Conservation (phyloP, 257 asterid genomes). For the Fraxinus anomala region DNA sequence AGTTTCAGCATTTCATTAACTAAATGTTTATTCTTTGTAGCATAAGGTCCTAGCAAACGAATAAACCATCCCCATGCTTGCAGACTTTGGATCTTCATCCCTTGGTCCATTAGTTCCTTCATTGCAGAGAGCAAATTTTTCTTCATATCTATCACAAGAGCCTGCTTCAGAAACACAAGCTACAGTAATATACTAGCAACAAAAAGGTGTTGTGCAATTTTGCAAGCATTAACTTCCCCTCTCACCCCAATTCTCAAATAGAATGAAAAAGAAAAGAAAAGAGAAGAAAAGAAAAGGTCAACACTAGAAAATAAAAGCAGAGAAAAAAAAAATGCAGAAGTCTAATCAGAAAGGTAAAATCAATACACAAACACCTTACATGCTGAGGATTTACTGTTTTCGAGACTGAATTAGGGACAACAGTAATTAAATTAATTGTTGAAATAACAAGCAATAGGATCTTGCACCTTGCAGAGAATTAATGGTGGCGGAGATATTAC, state of each 20-base stretch:
- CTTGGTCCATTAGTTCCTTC: slow-evolving; percentile 57
- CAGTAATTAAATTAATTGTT: slow-evolving; percentile 1
- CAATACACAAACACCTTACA: slow-evolving; percentile 16
- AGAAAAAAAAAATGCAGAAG: background rate
- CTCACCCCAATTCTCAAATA: slow-evolving; percentile 3
- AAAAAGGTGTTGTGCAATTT: slow-evolving; percentile 14
- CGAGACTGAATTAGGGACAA: background rate
- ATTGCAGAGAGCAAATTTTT: slow-evolving; percentile 53
- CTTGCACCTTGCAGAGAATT: slow-evolving; percentile 66
- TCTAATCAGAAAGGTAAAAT: background rate
- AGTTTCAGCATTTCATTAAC: slow-evolving; percentile 79
- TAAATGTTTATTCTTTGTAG: slow-evolving; percentile 53
- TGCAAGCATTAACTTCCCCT: background rate
- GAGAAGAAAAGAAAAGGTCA: slow-evolving; percentile 5
- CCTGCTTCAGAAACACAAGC: slow-evolving; percentile 44
- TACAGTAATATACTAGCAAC: slow-evolving; percentile 20
- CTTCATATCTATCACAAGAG: slow-evolving; percentile 64
- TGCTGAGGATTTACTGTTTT: slow-evolving; percentile 13
- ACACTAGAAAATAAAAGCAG: background rate
- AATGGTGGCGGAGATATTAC: slow-evolving; percentile 58
- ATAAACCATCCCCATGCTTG: slow-evolving; percentile 88
- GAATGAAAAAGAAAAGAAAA: slow-evolving; percentile 1
- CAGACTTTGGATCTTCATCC: slow-evolving; percentile 69
- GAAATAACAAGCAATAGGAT: slow-evolving; percentile 12
- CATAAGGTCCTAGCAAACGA: slow-evolving; percentile 67